Evolutionary conservation across 2,329 filamentous ascomycete species (phyloP), one percentile per base, ranked within the genome.

Genomic region (Nakataea oryzae): DNA sequence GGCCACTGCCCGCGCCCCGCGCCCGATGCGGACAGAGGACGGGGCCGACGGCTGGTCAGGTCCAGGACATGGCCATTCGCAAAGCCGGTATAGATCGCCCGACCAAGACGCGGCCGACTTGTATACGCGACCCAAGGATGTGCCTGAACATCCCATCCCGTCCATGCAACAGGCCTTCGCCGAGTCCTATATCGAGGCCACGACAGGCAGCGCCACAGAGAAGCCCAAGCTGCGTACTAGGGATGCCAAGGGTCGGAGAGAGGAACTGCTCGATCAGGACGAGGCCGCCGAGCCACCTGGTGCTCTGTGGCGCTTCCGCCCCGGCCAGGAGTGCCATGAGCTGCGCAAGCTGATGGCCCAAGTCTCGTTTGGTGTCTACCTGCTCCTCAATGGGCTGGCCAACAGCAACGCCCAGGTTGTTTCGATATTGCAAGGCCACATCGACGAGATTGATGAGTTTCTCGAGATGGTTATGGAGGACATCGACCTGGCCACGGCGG

Each of bases 371-470:
- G 93, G 95, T 26, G 87, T 97, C 50, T 93, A 97, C 73, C 79
- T 97, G 57, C 77, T 97, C 63, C 85, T 96, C 62, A 87, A 93
- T 69, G 86, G 87, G 64, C 85, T 96, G 72, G 93, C 95, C 61
- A 96, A 93, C 74, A 96, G 91, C 67, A 90, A 96, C 67, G 81
- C 86, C 41, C 90, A 96, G 71, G 93, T 97, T 14, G 87, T 96
- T 65, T 86, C 83, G 66, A 97, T 97, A 61, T 80, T 97, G 62
- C 91, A 97, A 70, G 86, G 85, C 17, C 93, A 97, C 73, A 95
- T 97, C 64, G 90, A 96, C 70, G 93, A 97, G 73, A 85, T 97
- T 32, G 95, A 97, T 74, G 87, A 89, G 69, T 97, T 96, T 70
- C 78, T 97, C 41, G 91, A 96, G 73, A 86, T 89, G 24, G 89